Evolutionary conservation across 108 stramenopile species (phyloP).

Genomic region (Poteriospumella lacustris): DNA sequence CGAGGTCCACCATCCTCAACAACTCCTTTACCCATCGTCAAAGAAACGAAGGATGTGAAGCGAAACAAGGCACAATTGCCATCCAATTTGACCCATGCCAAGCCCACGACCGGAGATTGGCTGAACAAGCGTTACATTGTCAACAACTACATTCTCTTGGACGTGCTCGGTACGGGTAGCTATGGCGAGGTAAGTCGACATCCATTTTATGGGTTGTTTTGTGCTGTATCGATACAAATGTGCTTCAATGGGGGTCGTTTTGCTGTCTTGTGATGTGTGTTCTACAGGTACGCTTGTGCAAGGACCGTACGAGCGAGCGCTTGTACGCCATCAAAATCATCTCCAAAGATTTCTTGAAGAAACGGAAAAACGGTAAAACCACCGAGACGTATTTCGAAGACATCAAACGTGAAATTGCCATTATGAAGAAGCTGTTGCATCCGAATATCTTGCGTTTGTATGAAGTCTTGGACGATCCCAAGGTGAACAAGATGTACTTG

Average conservation of each 20-base stretch:
- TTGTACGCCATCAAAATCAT: constrained; percentile 68
- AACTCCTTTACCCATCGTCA: constrained; percentile 22
- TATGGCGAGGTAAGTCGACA: constrained; percentile 49
- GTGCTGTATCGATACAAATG: neutral
- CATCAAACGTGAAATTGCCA: constrained; percentile 64
- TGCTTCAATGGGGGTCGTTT: neutral
- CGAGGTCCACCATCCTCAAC: neutral
- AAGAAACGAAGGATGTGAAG: constrained; percentile 46
- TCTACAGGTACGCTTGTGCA: constrained; percentile 57
- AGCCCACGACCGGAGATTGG: constrained; percentile 42
- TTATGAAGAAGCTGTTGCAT: constrained; percentile 68
- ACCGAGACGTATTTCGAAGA: constrained; percentile 52
- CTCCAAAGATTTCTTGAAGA: constrained; percentile 55
- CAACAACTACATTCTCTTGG: constrained; percentile 65
- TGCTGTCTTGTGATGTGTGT: neutral
- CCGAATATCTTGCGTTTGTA: constrained; percentile 57
- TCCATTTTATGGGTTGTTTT: neutral
- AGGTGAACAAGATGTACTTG: constrained; percentile 68
- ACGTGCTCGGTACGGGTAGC: constrained; percentile 57
- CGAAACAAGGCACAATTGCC: constrained; percentile 49
- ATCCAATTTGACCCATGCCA: constrained; percentile 37
- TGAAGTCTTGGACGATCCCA: constrained; percentile 65
- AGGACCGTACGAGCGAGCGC: constrained; percentile 53
- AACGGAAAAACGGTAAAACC: constrained; percentile 35
- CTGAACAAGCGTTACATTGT: constrained; percentile 56